Evolutionary conservation across 2,329 filamentous ascomycete genomes (phyloP), one percentile per base, ranked within the genome.

Genomic region (Aureobasidium sp.): DNA sequence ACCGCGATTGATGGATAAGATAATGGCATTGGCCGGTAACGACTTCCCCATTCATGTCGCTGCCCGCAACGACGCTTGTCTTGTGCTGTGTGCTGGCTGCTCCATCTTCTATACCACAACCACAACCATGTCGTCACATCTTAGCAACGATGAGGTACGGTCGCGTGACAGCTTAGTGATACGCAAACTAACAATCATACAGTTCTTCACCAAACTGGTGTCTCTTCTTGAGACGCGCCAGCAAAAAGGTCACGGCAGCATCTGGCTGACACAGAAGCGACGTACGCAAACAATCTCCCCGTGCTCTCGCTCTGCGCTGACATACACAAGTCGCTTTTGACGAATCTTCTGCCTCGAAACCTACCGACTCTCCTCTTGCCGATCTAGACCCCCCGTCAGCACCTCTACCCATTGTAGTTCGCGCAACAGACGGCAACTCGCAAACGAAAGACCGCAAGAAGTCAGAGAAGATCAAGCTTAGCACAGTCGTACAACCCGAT

Each of bases 191-290:
- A 48, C n/a, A 10, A 5, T 32, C 8, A 9, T 3, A 10, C 69
- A 92, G 88, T 93, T 93, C 81, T 91, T 93, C 76, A 76, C 78
- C 64, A 81, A 82, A 70, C 81, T 93, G 65, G 77, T 78, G 57
- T 79, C 85, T 68, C 84, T 93, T 66, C 89, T 94, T 75, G 79
- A 83, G 64, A 74, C 80, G 65, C 82, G 82, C 64, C 87, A 87
- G 70, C 79, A 82, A 69, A 86, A 86, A 72, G 83, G 87, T 68
- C 87, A 91, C 74, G 89, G 89, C 68, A 85, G 85, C 55, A 79
- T 95, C 66, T 87, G 84, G 73, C 78, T 95, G 62, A 87, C 83
- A 57, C 90, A 95, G 71, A 93, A 93, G 73, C 82, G 89, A 76
- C 75, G 88, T 89, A 79, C 65, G 82, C 54, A 44, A 21, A 29